Base-by-base conservation (phyloP, 306 rosid genomes). In the Biancaea sappan region DNA sequence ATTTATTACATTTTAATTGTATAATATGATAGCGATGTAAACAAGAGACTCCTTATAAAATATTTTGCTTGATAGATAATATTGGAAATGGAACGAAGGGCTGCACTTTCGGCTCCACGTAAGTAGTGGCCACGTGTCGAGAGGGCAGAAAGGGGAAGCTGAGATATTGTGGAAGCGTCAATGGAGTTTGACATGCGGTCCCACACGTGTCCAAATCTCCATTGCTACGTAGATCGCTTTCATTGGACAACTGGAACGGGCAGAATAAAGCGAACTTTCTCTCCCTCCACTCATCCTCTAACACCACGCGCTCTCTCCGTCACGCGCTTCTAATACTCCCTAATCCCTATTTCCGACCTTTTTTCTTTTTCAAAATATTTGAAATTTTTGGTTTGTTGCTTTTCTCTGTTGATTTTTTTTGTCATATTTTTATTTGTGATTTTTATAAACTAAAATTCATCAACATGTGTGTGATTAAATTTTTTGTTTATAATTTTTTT, bases 131-230 rank as follows among this genome's bases (percentile, higher is more conserved):
- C 86, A 86, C 84, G 90, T 75, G 90, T 85, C 85, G n/a, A 3
- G 4, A 5, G 10, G 9, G 12, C 16, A 54, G 78, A 35, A 0
- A 63, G 25, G 43, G 47, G 22, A 35, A 72, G 37, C 28, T 72
- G 60, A 69, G 85, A 83, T 80, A 83, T 85, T 85, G 75, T 51
- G 85, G 77, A 75, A 64, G 76, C 80, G 81, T 72, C 86, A 78
- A 77, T 83, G 35, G 51, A 8, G 70, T 47, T 83, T 85, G 85
- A 85, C 89, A 71, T 74, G 82, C 76, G 86, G 84, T 56, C 84
- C 88, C 85, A 78, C 85, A 85, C 85, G 90, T 79, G 90, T 85
- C 84, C 3, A 35, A 35, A 67, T 71, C 72, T 62, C 77, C 43
- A 41, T 78, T 69, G 58, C 74, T 77, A 72, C 79, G 77, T 78